phyloP scores from a whole-genome alignment of 257 asterid species.

The Fraxinus quadrangulata region DNA sequence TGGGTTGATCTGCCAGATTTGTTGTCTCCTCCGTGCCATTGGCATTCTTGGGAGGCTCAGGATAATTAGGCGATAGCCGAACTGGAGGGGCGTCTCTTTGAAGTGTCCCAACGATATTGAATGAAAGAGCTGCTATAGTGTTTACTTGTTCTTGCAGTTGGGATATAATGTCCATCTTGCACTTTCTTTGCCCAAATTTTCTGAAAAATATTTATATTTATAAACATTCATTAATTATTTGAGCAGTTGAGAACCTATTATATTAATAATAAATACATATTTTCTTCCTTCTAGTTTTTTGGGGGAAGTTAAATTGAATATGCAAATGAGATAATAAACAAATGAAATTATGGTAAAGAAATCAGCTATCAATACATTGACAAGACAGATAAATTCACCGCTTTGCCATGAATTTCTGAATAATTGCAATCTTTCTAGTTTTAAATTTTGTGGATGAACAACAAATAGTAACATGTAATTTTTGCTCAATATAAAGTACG shows the following conservation, averaged over 20 bases:
- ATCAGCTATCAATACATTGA: not conserved
- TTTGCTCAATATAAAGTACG: not conserved
- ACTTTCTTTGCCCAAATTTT: not conserved
- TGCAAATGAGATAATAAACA: not conserved
- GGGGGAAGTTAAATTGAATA: not conserved
- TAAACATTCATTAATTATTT: not conserved
- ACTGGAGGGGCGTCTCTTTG: conserved; percentile 94
- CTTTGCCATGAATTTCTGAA: not conserved
- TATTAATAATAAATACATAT: not conserved
- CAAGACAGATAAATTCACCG: not conserved
- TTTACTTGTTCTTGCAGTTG: conserved; percentile 87
- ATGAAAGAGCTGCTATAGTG: conserved; percentile 66
- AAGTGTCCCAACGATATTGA: conserved; percentile 79
- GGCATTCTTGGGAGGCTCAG: conserved; percentile 68
- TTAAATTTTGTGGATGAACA: not conserved
- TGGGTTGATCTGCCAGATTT: conserved; percentile 71
- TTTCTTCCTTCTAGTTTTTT: not conserved
- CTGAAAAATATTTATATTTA: not conserved
- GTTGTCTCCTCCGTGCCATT: conserved; percentile 52
- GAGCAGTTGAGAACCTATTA: not conserved
- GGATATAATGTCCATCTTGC: conserved; percentile 75
- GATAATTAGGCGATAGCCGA: conserved; percentile 78
- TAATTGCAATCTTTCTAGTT: not conserved
- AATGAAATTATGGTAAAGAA: not conserved
- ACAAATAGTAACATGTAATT: not conserved